Evolutionary conservation across 148 eudicot species (phyloP).

Genomic region (Rhododendron williamsianum): DNA sequence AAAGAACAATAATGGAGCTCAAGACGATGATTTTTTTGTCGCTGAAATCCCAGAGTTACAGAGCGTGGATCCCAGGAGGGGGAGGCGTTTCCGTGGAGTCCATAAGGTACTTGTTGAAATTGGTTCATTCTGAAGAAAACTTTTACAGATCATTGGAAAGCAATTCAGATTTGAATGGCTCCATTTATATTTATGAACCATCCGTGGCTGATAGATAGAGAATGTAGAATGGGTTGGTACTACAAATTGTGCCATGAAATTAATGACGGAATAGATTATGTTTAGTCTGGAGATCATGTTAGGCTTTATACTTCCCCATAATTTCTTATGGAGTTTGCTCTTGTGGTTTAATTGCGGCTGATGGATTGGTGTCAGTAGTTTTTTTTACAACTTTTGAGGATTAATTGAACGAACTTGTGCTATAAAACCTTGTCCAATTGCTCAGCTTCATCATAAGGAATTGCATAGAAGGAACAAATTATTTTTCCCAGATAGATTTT

Average conservation of each 20-base stretch:
- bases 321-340: not conserved
- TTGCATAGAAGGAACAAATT: not conserved
- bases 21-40: conserved; percentile 38
- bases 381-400: not conserved
- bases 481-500: not conserved
- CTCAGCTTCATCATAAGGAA: not conserved
- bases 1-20: conserved; percentile 16
- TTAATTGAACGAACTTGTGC: conserved; percentile 9
- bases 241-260: not conserved
- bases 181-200: not conserved
- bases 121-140: not conserved
- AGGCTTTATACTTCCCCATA: not conserved
- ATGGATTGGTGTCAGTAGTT: not conserved
- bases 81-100: conserved; percentile 89
- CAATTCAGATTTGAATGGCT: not conserved
- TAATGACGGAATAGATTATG: not conserved
- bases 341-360: not conserved
- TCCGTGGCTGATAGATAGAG: not conserved
- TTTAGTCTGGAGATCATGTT: not conserved
- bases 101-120: conserved; percentile 58
- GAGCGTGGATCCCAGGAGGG: conserved; percentile 74
- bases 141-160: not conserved
- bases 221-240: not conserved
- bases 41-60: conserved; percentile 40
- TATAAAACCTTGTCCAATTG: not conserved